phyloP scores from a whole-genome alignment of 2,329 filamentous ascomycete species.

The Arthroderma uncinatum region DNA sequence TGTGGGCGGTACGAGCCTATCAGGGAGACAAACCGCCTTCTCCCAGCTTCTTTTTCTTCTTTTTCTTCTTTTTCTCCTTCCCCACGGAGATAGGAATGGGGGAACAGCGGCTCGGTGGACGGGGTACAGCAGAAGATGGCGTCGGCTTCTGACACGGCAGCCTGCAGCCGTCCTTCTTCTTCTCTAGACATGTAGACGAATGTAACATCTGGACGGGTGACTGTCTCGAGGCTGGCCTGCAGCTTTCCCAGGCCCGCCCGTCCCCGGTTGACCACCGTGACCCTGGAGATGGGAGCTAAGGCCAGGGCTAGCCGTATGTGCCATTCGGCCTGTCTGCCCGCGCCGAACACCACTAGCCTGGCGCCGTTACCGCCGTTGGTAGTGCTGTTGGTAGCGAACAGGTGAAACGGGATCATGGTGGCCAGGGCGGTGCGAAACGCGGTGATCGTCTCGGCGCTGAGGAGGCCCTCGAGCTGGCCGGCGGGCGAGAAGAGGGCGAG shows the following conservation, averaged over 20 bases:
- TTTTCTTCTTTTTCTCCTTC: neutral
- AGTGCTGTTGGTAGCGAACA: conserved; percentile 21
- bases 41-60: neutral
- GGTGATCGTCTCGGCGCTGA: conserved; percentile 64
- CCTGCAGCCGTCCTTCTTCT: conserved; percentile 16
- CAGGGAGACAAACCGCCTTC: conserved; percentile 38
- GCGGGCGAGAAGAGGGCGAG: conserved; percentile 56
- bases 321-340: conserved; percentile 42
- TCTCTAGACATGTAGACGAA: conserved; percentile 10
- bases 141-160: conserved; percentile 27
- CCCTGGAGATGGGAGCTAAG: conserved; percentile 40
- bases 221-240: conserved; percentile 49
- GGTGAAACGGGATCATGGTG: conserved; percentile 53
- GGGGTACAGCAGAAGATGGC: conserved; percentile 43
- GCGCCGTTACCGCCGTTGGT: conserved; percentile 15
- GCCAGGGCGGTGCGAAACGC: conserved; percentile 70
- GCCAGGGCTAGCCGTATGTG: conserved; percentile 43
- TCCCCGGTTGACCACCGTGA: conserved; percentile 66
- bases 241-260: conserved; percentile 56
- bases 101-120: conserved; percentile 35
- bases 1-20: conserved; percentile 47
- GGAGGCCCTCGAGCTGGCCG: conserved; percentile 53
- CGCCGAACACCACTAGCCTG: conserved; percentile 39
- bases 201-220: conserved; percentile 26
- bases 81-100: conserved; percentile 25